phyloP scores from a whole-genome alignment of 2,329 filamentous ascomycete species.

The Alternaria ventricosa region DNA sequence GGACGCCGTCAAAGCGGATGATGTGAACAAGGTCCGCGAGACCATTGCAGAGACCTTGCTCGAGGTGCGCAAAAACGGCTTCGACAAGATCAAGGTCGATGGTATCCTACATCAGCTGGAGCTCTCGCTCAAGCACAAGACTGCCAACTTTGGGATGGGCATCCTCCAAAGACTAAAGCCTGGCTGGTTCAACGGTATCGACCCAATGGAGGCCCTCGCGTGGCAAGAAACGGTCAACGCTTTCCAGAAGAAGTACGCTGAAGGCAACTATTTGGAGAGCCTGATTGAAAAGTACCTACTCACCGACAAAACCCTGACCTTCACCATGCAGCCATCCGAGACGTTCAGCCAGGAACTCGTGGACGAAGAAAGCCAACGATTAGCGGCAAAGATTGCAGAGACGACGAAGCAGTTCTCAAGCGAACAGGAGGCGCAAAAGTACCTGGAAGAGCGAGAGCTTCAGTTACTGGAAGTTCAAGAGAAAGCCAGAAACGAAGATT shows the following conservation, averaged over 20 bases:
- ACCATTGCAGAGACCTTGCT: slow-evolving; percentile 75
- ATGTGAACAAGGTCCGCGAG: slow-evolving; percentile 78
- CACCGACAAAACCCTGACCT: slow-evolving; percentile 84
- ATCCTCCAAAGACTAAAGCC: slow-evolving; percentile 88
- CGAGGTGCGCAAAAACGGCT: slow-evolving; percentile 75
- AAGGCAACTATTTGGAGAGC: slow-evolving; percentile 81
- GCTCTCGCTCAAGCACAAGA: slow-evolving; percentile 94
- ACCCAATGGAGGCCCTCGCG: slow-evolving; percentile 87
- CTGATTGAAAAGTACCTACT: slow-evolving; percentile 89
- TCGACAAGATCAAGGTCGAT: slow-evolving; percentile 88
- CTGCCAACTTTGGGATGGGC: slow-evolving; percentile 90
- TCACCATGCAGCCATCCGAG: slow-evolving; percentile 89
- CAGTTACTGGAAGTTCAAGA: slow-evolving; percentile 82
- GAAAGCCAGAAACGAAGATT: slow-evolving; percentile 80
- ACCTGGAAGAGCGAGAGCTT: slow-evolving; percentile 78
- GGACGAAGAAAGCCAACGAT: slow-evolving; percentile 75
- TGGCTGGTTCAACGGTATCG: slow-evolving; percentile 93
- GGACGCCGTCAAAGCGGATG: slow-evolving; percentile 83
- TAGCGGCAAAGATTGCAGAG: slow-evolving; percentile 76
- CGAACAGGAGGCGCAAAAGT: slow-evolving; percentile 72
- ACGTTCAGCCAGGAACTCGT: slow-evolving; percentile 76
- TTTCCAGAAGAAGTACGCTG: slow-evolving; percentile 78
- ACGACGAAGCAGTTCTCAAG: slow-evolving; percentile 72
- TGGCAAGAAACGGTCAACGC: slow-evolving; percentile 88
- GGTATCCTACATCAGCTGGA: slow-evolving; percentile 94